These are phyloP conservation scores for Cicer chorassanicum DNA, from an alignment of 306 rosid species.

Conservation along the genomic window DNA sequence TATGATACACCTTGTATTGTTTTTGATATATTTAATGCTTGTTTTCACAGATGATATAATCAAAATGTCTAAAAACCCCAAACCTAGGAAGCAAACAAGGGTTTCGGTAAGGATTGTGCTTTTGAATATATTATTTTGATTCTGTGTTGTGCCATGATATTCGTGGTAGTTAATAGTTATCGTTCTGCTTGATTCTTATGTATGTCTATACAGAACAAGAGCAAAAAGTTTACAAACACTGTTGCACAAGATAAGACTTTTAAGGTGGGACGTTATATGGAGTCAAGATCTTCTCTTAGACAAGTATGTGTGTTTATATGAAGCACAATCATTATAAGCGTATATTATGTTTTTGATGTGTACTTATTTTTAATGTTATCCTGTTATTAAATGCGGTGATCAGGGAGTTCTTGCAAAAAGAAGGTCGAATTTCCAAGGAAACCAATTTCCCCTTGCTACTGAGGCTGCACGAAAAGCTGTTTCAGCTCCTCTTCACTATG, in stretches of 20 bases:
- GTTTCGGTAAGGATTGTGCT: slow-evolving; percentile 54
- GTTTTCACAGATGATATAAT: slow-evolving; percentile 73
- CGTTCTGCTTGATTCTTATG: slow-evolving; percentile 8
- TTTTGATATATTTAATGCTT: slow-evolving; percentile 11
- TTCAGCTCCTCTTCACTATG: slow-evolving; percentile 63
- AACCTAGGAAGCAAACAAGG: slow-evolving; percentile 56
- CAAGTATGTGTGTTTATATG: slow-evolving; percentile 57
- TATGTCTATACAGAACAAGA: slow-evolving; percentile 62
- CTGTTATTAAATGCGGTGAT: slow-evolving; percentile 5
- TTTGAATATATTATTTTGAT: background rate
- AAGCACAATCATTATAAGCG: background rate
- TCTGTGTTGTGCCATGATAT: background rate
- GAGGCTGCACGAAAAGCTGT: slow-evolving; percentile 79
- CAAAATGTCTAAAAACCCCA: slow-evolving; percentile 69
- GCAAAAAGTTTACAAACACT: slow-evolving; percentile 54
- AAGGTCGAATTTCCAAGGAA: slow-evolving; percentile 82
- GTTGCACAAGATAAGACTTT: slow-evolving; percentile 66
- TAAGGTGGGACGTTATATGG: slow-evolving; percentile 65
- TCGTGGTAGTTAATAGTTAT: slow-evolving; percentile 3
- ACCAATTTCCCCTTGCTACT: slow-evolving; percentile 70
- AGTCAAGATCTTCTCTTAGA: slow-evolving; percentile 78
- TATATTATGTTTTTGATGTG: background rate
- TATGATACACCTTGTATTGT: background rate
- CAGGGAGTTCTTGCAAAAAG: slow-evolving; percentile 85
- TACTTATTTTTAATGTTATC: background rate